phyloP scores from a whole-genome alignment of 2,329 filamentous ascomycete species.

The Zelopaecilomyces penicillatus region DNA sequence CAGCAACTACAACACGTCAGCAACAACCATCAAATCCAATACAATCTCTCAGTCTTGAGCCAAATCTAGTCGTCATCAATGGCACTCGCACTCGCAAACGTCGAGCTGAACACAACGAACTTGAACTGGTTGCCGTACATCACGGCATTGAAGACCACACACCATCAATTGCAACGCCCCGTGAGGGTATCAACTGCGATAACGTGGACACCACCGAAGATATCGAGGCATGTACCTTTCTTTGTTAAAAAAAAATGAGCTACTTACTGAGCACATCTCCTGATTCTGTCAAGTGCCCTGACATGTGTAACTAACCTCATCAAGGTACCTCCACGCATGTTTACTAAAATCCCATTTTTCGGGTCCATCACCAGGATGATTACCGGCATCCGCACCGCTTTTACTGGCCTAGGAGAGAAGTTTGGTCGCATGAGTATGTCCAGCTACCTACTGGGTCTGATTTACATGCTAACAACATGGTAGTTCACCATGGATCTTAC shows the following conservation, averaged over 20 bases:
- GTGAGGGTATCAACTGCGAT: too few relatives aligned
- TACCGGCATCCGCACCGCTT: conserved; percentile 16
- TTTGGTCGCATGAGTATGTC: neutral
- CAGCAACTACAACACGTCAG: too few relatives aligned
- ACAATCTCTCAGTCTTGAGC: neutral
- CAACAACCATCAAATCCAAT: too few relatives aligned
- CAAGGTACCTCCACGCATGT: conserved; percentile 14
- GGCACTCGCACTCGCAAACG: conserved; percentile 22
- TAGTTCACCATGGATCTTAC: conserved; percentile 18
- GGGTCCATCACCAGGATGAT: conserved; percentile 22
- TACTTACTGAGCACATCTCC: too few relatives aligned
- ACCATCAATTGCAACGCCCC: too few relatives aligned
- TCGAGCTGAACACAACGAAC: conserved; percentile 14
- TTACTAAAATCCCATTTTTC: conserved; percentile 10
- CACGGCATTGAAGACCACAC: too few relatives aligned
- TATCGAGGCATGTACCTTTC: too few relatives aligned
- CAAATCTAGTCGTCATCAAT: conserved; percentile 16
- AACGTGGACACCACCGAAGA: too few relatives aligned
- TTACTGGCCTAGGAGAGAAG: conserved; percentile 19
- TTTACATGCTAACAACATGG: neutral
- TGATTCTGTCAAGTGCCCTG: too few relatives aligned
- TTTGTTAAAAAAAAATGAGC: too few relatives aligned
- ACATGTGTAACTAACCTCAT: too few relatives aligned
- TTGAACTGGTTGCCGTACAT: too few relatives aligned
- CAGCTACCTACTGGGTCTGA: neutral